Evolutionary conservation across 306 rosid genomes (phyloP).

Genomic region (Prunus fruticosa): DNA sequence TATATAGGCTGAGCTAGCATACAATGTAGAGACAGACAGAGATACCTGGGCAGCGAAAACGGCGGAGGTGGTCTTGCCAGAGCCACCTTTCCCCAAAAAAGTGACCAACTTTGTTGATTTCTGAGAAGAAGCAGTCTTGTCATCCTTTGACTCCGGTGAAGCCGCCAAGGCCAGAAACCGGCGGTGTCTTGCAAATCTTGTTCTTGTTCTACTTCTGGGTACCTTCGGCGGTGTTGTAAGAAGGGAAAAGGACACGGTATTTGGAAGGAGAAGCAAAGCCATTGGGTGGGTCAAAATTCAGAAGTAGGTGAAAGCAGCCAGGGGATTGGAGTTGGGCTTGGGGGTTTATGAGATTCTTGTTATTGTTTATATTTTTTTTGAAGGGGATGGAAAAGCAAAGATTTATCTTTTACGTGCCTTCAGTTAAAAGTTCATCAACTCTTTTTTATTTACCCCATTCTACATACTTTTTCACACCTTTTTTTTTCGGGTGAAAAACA

Average conservation of each 20-base stretch:
- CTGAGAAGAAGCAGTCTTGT: conserved; percentile 23
- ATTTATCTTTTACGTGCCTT: too few species aligned
- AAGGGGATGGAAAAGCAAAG: too few species aligned
- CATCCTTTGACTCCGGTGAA: conserved; percentile 27
- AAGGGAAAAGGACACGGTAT: conserved; percentile 21
- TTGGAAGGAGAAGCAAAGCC: conserved; percentile 27
- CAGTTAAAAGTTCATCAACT: too few species aligned
- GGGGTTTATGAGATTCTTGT: background rate
- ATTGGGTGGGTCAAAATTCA: conserved; percentile 1
- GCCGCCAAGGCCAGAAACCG: conserved; percentile 26
- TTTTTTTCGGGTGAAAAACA: too few species aligned
- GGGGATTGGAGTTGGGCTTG: background rate
- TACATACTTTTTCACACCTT: too few species aligned
- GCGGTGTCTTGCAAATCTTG: background rate
- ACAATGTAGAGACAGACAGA: background rate
- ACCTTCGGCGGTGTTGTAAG: conserved; percentile 1
- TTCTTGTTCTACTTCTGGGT: background rate
- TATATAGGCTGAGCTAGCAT: background rate
- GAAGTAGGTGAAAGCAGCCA: background rate
- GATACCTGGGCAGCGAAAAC: conserved; percentile 85
- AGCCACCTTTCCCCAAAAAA: conserved; percentile 95
- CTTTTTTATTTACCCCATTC: too few species aligned
- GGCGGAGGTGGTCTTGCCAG: conserved; percentile 89
- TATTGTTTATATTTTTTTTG: too few species aligned
- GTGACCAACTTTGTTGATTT: conserved; percentile 60